These are phyloP conservation scores for Xylaria polymorpha DNA, from an alignment of 2,329 filamentous ascomycete genomes.

Conservation along the genomic window DNA sequence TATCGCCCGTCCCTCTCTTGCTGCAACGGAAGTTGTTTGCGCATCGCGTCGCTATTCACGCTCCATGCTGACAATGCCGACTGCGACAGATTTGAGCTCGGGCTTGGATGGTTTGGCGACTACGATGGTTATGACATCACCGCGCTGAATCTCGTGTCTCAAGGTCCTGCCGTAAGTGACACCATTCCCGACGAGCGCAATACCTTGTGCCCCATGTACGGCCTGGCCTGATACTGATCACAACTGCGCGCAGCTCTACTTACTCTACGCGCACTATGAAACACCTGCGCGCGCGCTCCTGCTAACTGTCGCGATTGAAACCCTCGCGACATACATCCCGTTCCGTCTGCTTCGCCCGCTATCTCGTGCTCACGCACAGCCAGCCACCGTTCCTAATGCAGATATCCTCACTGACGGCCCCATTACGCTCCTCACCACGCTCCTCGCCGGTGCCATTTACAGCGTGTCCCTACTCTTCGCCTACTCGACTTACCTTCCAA, in stretches of 20 bases:
- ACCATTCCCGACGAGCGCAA: slow-evolving; percentile 8
- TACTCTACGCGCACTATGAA: slow-evolving; percentile 82
- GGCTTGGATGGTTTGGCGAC: slow-evolving; percentile 76
- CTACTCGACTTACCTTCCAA: slow-evolving; percentile 76
- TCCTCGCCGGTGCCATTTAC: slow-evolving; percentile 80
- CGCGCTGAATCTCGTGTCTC: slow-evolving; percentile 74
- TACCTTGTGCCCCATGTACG: neutral
- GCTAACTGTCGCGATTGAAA: slow-evolving; percentile 73
- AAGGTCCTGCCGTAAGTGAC: slow-evolving; percentile 74
- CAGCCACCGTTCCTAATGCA: slow-evolving; percentile 66
- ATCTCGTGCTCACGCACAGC: slow-evolving; percentile 71
- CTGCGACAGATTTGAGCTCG: slow-evolving; percentile 72
- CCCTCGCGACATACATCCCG: slow-evolving; percentile 75
- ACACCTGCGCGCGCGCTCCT: slow-evolving; percentile 71
- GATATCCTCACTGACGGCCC: slow-evolving; percentile 72
- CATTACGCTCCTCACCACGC: slow-evolving; percentile 72
- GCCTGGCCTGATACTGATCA: slow-evolving; percentile 19
- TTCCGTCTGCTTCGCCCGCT: slow-evolving; percentile 79
- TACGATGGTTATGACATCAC: slow-evolving; percentile 80
- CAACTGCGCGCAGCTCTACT: slow-evolving; percentile 66
- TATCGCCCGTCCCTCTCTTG: slow-evolving; percentile 39
- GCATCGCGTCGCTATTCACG: slow-evolving; percentile 4
- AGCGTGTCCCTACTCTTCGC: slow-evolving; percentile 76
- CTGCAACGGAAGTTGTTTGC: neutral
- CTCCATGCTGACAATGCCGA: slow-evolving; percentile 54